Base-by-base conservation (phyloP, 768 basidiomycete species). In the Serendipita sp. region DNA sequence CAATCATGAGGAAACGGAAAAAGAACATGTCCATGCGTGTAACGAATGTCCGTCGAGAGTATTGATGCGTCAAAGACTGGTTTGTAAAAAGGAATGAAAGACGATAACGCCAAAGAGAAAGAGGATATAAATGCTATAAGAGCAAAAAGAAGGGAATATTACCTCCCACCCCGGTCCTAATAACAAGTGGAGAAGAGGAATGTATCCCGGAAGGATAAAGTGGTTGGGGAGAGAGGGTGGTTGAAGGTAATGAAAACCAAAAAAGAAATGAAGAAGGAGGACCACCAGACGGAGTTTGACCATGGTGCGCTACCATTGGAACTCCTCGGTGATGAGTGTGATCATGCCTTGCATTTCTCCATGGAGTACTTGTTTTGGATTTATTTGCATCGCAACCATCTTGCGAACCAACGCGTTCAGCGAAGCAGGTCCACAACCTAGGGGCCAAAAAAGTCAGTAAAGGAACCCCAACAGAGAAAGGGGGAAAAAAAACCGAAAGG, bases 361-460 rank as follows among this genome's bases (percentile, higher is more conserved):
- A 53, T 74, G 72, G 65, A 76, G 68, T 65, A 85, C 75, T 64
- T 79, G 76, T 34, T 67, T 68, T 23, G 84, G 81, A 69, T 81
- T 77, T 65, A 87, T 86, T 65, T 83, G 80, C 34, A 76, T 71
- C 0, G 85, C 78, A 6, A 88, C 78, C 45, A 80, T 74, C 71
- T 86, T 84, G 45, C 88, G 77, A 5, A 89, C 80, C 69, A 86
- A 74, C 3, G 80, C 82, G 70, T 87, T 85, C 62, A 90, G 76
- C 4, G 85, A 82, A 0, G 78, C 76, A 0, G 88, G 88, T 1
- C 88, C 88, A 69, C 88, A 90, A 68, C 84, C 86, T 86, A 66
- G n/a, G 40, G 40, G 13, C 60, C 44, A 6, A 43, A 40, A 45
- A 16, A 46, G 27, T 36, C 44, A 37, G 48, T 48, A 13, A 64